Percentiles rank a stretch among this genome's conserved stretches.
Conservation (phyloP, 2,329 filamentous ascomycete genomes). For the Cladosporium sp. region DNA sequence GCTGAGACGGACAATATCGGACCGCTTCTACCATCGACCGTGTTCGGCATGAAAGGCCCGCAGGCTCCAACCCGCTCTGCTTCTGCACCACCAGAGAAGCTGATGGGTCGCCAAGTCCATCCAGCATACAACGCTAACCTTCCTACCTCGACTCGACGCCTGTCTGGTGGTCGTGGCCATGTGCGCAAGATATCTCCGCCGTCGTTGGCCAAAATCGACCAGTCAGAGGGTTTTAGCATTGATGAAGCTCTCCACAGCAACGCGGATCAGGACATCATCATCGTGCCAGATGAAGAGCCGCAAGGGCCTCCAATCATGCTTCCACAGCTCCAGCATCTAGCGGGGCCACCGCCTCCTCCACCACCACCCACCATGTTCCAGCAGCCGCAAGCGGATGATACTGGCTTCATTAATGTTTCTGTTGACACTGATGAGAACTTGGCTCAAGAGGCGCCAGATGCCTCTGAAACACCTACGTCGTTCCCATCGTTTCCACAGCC, state of each 20-base stretch:
- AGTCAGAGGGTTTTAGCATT: conserved; percentile 38
- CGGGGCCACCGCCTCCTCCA: conserved; percentile 44
- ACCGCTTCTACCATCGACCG: conserved; percentile 45
- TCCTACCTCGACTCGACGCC: conserved; percentile 30
- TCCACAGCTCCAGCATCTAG: conserved; percentile 59
- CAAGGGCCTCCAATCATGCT: conserved; percentile 42
- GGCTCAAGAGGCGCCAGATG: conserved; percentile 18
- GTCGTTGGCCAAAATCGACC: conserved; percentile 16
- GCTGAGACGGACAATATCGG: conserved; percentile 39
- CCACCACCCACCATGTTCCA: conserved; percentile 33
- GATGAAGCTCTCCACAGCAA: conserved; percentile 46
- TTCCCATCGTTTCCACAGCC: conserved; percentile 24
- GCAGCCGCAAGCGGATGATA: conserved; percentile 25
- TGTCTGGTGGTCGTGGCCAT: conserved; percentile 36
- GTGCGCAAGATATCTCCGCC: conserved; percentile 41
- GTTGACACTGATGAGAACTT: conserved; percentile 39
- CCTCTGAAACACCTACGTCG: neutral
- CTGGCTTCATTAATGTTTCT: conserved; percentile 40
- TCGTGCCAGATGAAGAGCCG: conserved; percentile 36
- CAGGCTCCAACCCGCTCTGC: conserved; percentile 38
- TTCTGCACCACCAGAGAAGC: conserved; percentile 48
- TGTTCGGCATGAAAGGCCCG: conserved; percentile 39
- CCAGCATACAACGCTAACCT: too few relatives aligned
- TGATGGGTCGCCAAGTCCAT: conserved; percentile 18
- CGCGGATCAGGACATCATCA: conserved; percentile 37